Evolutionary conservation across 768 basidiomycete species (phyloP).

Genomic region (Boletus pseudopeckii): DNA sequence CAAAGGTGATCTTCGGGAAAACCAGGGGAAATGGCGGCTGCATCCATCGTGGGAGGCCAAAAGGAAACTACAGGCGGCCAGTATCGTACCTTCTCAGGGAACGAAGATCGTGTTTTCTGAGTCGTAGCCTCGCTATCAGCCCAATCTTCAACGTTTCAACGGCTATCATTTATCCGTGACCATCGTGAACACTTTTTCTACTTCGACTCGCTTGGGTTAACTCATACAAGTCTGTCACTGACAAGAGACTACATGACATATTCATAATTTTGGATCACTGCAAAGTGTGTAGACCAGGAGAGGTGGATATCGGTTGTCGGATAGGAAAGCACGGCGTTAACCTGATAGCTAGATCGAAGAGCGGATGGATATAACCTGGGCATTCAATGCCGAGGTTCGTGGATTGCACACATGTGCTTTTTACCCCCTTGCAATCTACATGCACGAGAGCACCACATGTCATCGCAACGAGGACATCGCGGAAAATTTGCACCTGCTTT

Average conservation of each 20-base stretch:
- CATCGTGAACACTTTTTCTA: background rate
- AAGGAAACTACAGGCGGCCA: constrained; percentile 63
- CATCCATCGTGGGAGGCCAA: constrained; percentile 99
- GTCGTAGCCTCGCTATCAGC: constrained; percentile 5
- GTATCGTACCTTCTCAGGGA: constrained; percentile 65
- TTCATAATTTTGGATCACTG: background rate
- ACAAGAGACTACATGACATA: background rate
- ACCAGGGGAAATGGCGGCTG: constrained; percentile 38
- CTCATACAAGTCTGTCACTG: background rate
- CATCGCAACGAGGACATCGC: constrained; percentile 55
- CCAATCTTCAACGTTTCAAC: background rate
- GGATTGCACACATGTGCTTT: constrained; percentile 45
- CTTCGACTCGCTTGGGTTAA: background rate
- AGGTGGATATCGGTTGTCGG: background rate
- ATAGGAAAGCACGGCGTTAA: background rate
- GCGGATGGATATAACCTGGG: background rate
- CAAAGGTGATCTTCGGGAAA: background rate
- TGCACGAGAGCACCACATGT: constrained; percentile 62
- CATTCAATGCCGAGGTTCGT: background rate
- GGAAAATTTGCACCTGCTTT: constrained; percentile 56
- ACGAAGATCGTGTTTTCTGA: constrained; percentile 74
- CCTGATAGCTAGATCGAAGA: background rate
- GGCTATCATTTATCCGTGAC: background rate
- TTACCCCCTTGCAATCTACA: constrained; percentile 54
- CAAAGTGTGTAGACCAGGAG: background rate